Conservation (phyloP, 2,329 filamentous ascomycete species). For the Aspergillus intermedius region DNA sequence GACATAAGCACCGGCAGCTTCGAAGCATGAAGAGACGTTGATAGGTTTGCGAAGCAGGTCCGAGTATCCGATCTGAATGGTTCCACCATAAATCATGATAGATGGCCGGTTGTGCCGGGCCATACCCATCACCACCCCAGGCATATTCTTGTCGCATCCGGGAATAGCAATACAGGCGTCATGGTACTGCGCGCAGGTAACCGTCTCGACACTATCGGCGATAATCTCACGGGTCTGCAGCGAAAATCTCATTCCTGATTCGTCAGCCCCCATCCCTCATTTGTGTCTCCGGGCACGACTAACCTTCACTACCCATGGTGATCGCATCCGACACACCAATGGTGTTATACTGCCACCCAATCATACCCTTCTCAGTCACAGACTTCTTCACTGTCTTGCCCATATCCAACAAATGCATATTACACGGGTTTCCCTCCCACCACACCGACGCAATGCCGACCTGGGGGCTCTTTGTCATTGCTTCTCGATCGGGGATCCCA, state of each 20-base stretch:
- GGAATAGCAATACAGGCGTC: slow-evolving; percentile 91
- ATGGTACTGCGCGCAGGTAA: slow-evolving; percentile 85
- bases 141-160: slow-evolving; percentile 98
- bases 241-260: slow-evolving; percentile 81
- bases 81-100: slow-evolving; percentile 92
- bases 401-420: slow-evolving; percentile 71
- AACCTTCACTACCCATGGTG: slow-evolving; percentile 89
- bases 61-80: slow-evolving; percentile 82
- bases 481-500: slow-evolving; percentile 72
- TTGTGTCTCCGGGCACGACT: slow-evolving; percentile 10
- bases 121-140: slow-evolving; percentile 83
- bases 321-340: slow-evolving; percentile 86
- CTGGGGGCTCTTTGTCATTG: slow-evolving; percentile 86
- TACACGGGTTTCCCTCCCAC: slow-evolving; percentile 98
- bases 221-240: slow-evolving; percentile 88
- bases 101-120: slow-evolving; percentile 86
- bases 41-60: slow-evolving; percentile 67
- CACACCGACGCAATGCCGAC: slow-evolving; percentile 87
- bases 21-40: slow-evolving; percentile 85
- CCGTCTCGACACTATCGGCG: slow-evolving; percentile 87
- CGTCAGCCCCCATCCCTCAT: slow-evolving; percentile 10
- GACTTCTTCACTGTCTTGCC: slow-evolving; percentile 81
- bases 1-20: slow-evolving; percentile 73
- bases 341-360: slow-evolving; percentile 92
- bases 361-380: slow-evolving; percentile 74